Evolutionary conservation across 139 green algal genomes (phyloP), one percentile per base, ranked within the genome.

Genomic region (Marvania coccoides): DNA sequence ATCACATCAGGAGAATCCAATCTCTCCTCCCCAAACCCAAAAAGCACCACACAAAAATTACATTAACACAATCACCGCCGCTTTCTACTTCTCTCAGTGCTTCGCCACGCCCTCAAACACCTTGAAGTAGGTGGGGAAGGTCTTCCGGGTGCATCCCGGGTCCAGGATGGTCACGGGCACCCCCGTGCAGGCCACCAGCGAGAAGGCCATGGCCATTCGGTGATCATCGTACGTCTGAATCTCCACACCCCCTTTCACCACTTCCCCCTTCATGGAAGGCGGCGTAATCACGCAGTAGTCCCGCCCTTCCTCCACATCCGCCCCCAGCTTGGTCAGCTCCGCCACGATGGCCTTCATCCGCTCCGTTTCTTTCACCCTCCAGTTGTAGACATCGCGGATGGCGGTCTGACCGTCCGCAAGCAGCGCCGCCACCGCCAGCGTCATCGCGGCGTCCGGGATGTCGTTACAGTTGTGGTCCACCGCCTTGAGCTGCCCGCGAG

Each of bases 361-460:
- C 83, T 99, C 94, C 12, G 94, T 99, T 84, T 99, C 94, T 84
- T 99, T 99, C 8, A 99, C 92, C 7, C 94, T 78, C 94, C 94
- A 98, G 79, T 89, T 97, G 75, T 90, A 95, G 47, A 99, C 94
- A 61, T 99, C 89, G 14, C 92, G 82, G 68, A 99, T 99, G 58
- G 90, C 76, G 2, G 92, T 97, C 7, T 79, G 63, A 14, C 85
- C 88, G 36, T 97, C 72, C 0, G 94, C 94, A 78, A 97, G 96
- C 13, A 98, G 82, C 3, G 94, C 94, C 3, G 87, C 90, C 7
- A 99, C 94, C 10, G 94, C 94, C 37, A 95, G 71, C 14, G 94
- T 99, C 94, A 99, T 99, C 28, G 95, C 95, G 19, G 96, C 95
- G 71, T 99, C 95, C 2, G 95, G 95, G 64, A 99, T 99, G 76